Conservation (phyloP, 1,284 basidiomycete genomes). For the Apiotrichum sp. region DNA sequence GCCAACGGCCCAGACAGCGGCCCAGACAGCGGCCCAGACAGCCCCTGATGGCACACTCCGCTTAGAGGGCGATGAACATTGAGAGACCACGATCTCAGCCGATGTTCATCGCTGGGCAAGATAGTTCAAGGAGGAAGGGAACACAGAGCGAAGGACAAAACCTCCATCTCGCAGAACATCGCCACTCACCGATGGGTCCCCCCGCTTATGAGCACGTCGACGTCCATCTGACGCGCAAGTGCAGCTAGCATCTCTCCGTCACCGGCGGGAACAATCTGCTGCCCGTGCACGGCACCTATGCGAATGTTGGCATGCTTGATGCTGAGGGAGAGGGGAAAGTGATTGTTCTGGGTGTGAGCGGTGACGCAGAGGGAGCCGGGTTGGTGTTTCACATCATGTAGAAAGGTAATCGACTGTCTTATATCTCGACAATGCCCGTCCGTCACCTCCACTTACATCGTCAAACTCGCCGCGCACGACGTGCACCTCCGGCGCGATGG, state of each 20-base stretch:
- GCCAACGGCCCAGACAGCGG: too few relatives aligned
- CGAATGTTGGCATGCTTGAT: conserved; percentile 72
- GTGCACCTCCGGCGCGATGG: conserved; percentile 90
- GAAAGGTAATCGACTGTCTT: too few relatives aligned
- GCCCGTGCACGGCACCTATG: conserved; percentile 90
- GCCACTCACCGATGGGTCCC: conserved; percentile 80
- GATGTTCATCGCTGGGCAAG: too few relatives aligned
- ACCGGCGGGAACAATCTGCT: conserved; percentile 87
- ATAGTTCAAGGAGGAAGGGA: too few relatives aligned
- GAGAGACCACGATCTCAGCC: too few relatives aligned
- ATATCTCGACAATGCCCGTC: too few relatives aligned
- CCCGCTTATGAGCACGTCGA: conserved; percentile 88
- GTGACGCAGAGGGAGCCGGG: background rate
- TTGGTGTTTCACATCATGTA: too few relatives aligned
- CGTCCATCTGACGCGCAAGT: conserved; percentile 91
- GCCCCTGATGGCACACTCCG: too few relatives aligned
- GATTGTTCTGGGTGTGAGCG: conserved; percentile 30
- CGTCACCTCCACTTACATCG: conserved; percentile 57
- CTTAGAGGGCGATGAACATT: too few relatives aligned
- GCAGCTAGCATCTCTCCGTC: conserved; percentile 82
- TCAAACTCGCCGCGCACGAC: conserved; percentile 94
- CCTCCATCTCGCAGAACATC: background rate
- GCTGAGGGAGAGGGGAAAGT: conserved; percentile 75
- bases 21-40: too few relatives aligned
- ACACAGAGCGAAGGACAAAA: background rate